Evolutionary conservation across 352 stramenopile species (phyloP), one percentile per base, ranked within the genome.

Genomic region (Globisporangium emineosum): DNA sequence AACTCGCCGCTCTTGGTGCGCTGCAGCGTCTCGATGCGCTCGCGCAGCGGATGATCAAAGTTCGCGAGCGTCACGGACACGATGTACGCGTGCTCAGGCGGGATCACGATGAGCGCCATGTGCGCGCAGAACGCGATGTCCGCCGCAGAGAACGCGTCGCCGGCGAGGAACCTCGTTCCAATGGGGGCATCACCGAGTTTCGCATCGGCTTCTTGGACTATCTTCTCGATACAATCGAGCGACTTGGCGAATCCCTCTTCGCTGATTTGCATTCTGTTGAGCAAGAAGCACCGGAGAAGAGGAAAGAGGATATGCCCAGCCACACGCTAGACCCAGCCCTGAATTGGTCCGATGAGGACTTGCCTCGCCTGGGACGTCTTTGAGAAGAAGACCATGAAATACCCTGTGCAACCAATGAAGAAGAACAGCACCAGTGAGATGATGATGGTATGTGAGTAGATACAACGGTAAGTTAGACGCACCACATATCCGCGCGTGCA

Each of bases 111-210:
- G 42, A 81, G 33, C 10, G 69, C 54, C 13, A 79, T 64, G 60
- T 87, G 78, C 8, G 73, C 68, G 29, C 73, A 87, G 55, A 84
- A 78, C 19, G 75, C 56, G 53, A 87, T 79, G 57, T 87, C 75
- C 9, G 75, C 73, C 0, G 75, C 73, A 3, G 75, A 76, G 35
- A 86, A 82, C 15, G 65, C 67, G 1, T 70, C 40, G 2, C 78
- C 78, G 32, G 64, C 59, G 10, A 87, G 62, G 55, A 77, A 84
- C 3, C 52, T 56, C 29, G 59, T 70, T 45, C 75, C 78, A 3
- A 84, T 40, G 0, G 75, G 72, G 2, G 29, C 67, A n/a, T 78
- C 65, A 0, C 76, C 78, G 3, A 83, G 67, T 29, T 54, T 32
- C 33, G 68, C 54, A 23, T 70, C 57, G 4, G 63, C 65, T 50